These are phyloP conservation scores for Boletellus emodensis DNA, from an alignment of 768 basidiomycete genomes.

Conservation along the genomic window DNA sequence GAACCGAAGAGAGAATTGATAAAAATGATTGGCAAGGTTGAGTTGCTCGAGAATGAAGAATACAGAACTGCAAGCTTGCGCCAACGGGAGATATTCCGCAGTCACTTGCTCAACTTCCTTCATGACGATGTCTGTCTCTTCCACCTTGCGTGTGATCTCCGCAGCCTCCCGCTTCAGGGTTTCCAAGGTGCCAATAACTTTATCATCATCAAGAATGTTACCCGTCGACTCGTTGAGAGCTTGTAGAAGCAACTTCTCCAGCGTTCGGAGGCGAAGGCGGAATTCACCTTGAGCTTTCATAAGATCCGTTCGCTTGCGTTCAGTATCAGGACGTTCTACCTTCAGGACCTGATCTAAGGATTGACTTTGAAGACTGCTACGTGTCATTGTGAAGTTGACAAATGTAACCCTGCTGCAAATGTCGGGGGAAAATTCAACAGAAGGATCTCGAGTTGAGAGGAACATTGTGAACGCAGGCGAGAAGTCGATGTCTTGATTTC, in stretches of 20 bases:
- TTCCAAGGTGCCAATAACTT: slow-evolving; percentile 94
- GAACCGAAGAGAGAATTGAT: slow-evolving; percentile 95
- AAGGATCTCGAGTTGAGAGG: slow-evolving; percentile 94
- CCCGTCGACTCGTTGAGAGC: slow-evolving; percentile 96
- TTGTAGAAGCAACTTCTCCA: slow-evolving; percentile 89
- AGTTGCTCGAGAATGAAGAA: slow-evolving; percentile 98
- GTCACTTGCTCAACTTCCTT: slow-evolving; percentile 95
- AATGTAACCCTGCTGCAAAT: slow-evolving; percentile 97
- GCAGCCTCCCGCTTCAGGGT: slow-evolving; percentile 95
- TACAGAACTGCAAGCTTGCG: slow-evolving; percentile 92
- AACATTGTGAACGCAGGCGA: slow-evolving; percentile 99
- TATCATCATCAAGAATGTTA: slow-evolving; percentile 98
- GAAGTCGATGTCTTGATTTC: slow-evolving; percentile 98
- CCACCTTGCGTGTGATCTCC: slow-evolving; percentile 92
- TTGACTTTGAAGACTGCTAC: slow-evolving; percentile 97
- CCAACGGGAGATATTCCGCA: slow-evolving; percentile 88
- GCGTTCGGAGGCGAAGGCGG: slow-evolving; percentile 82
- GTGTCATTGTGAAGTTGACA: slow-evolving; percentile 98
- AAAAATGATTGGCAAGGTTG: slow-evolving; percentile 93
- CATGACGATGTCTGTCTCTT: slow-evolving; percentile 96
- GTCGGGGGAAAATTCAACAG: slow-evolving; percentile 96
- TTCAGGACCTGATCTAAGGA: slow-evolving; percentile 96
- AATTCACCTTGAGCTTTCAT: slow-evolving; percentile 99
- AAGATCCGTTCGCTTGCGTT: slow-evolving; percentile 90
- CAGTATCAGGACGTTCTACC: slow-evolving; percentile 94